Percentiles rank a stretch among this genome's conserved stretches.
Conservation (phyloP, 129 eudicot species). For the Cynara cardunculus region DNA sequence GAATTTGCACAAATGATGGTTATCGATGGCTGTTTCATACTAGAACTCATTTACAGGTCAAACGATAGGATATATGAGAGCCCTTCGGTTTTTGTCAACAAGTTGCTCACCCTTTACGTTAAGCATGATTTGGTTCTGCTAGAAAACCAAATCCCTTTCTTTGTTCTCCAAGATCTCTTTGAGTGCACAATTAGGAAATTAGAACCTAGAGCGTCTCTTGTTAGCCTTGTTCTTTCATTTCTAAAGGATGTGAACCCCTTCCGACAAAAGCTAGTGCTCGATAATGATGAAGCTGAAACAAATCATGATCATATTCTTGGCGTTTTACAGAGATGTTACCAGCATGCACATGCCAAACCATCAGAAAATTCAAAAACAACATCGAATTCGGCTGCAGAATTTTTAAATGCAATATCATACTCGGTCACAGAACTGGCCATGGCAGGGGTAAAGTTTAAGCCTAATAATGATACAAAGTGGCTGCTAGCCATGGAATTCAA, state of each 20-base stretch:
- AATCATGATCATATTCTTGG: background rate
- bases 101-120: background rate
- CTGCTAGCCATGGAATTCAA: background rate
- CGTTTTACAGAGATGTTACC: constrained; percentile 1
- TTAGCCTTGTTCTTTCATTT: background rate
- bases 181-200: too few species aligned
- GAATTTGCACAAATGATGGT: constrained; percentile 14
- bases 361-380: background rate
- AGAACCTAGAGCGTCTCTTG: too few species aligned
- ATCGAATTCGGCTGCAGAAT: background rate
- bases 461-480: background rate
- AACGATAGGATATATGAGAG: background rate
- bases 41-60: background rate
- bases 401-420: background rate
- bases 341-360: background rate
- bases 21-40: constrained; percentile 9
- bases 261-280: background rate
- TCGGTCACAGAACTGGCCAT: background rate
- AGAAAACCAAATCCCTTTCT: background rate
- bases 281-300: background rate
- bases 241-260: background rate
- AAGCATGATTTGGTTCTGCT: background rate
- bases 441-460: constrained; percentile 6
- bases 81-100: background rate
- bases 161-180: too few species aligned